phyloP scores from a whole-genome alignment of 345 rosid species.

The Abelmoschus esculentus region DNA sequence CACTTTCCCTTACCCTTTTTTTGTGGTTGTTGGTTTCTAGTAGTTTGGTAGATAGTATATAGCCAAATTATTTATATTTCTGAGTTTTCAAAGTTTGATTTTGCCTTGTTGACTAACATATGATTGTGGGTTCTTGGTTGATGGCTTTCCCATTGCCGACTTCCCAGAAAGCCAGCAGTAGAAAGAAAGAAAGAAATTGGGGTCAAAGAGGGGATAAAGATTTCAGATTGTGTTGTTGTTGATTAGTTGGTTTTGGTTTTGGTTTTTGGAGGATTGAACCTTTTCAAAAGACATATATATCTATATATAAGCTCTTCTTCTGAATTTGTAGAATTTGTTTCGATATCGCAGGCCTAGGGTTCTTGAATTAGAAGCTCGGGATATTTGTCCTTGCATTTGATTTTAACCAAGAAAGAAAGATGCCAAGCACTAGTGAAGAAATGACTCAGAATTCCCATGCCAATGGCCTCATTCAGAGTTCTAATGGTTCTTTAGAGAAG shows the following conservation, averaged over 20 bases:
- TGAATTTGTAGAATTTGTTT: slow-evolving; percentile 5
- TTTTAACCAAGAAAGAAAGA: slow-evolving; percentile 13
- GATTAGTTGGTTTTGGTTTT: not conserved
- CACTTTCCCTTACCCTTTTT: not conserved
- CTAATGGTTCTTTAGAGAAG: slow-evolving; percentile 49
- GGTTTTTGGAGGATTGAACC: slow-evolving; percentile 1
- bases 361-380: slow-evolving; percentile 12
- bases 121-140: no score
- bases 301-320: not conserved
- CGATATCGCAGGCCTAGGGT: not conserved
- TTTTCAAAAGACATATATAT: not conserved
- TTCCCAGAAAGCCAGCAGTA: not conserved
- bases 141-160: no score
- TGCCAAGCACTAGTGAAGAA: slow-evolving; percentile 40
- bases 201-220: slow-evolving; percentile 9
- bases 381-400: not conserved
- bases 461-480: slow-evolving; percentile 43
- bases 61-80: not conserved
- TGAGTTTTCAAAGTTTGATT: not conserved
- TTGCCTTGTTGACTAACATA: not conserved
- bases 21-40: not conserved
- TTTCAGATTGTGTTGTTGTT: slow-evolving; percentile 7
- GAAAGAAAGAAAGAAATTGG: not conserved
- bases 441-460: slow-evolving; percentile 20
- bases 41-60: not conserved